phyloP scores from a whole-genome alignment of 495 filamentous ascomycete genomes.

The Trichoderma gamsii region DNA sequence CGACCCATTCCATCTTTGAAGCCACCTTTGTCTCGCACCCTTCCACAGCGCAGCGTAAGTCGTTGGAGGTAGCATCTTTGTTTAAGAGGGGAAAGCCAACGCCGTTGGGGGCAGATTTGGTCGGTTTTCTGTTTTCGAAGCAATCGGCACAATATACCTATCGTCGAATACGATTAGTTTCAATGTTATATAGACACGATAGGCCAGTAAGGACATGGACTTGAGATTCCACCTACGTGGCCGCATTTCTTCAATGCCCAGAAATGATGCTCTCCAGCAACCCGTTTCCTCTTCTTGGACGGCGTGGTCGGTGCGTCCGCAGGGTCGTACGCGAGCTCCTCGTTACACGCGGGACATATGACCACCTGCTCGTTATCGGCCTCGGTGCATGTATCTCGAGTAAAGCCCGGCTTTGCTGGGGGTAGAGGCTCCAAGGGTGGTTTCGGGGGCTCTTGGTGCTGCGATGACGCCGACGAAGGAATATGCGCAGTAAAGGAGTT shows the following conservation, averaged over 20 bases:
- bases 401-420: conserved; percentile 35
- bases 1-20: conserved; percentile 38
- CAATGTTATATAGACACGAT: background rate
- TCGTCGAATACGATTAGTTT: background rate
- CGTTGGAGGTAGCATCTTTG: conserved; percentile 24
- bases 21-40: conserved; percentile 36
- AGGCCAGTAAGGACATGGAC: background rate
- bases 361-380: conserved; percentile 27
- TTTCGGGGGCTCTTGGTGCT: conserved; percentile 18
- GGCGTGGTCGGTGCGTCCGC: conserved; percentile 24
- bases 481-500: conserved; percentile 18
- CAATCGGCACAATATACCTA: conserved; percentile 45
- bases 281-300: conserved; percentile 35
- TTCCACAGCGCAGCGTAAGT: conserved; percentile 37
- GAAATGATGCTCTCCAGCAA: conserved; percentile 42
- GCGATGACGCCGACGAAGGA: background rate
- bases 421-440: conserved; percentile 31
- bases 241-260: conserved; percentile 46
- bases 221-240: conserved; percentile 33
- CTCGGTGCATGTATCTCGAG: conserved; percentile 29
- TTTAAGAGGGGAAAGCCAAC: conserved; percentile 12
- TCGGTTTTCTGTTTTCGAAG: conserved; percentile 34
- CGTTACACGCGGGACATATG: conserved; percentile 42
- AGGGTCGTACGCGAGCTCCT: conserved; percentile 41
- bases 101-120: conserved; percentile 17